Conservation (phyloP, 768 basidiomycete species). For the Tulasnella sp. region DNA sequence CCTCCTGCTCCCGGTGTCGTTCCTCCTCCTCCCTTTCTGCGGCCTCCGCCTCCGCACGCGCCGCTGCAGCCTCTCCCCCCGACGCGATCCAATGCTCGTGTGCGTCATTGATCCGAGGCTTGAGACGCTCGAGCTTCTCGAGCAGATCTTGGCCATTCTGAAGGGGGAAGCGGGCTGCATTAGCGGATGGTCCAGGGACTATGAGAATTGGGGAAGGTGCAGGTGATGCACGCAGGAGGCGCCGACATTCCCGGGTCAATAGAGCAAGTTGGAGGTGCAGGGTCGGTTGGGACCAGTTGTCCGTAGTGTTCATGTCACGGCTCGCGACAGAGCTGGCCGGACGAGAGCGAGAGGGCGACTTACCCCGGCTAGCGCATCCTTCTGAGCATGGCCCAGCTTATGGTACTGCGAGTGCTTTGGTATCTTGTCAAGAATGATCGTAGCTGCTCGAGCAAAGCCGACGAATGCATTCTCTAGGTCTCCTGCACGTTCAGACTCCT, state of each 20-base stretch:
- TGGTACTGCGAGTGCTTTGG: constrained; percentile 67
- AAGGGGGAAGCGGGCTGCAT: constrained; percentile 19
- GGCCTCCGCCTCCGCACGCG: constrained; percentile 44
- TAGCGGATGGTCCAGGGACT: background rate
- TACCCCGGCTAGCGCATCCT: constrained; percentile 67
- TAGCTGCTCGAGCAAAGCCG: constrained; percentile 67
- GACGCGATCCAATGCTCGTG: constrained; percentile 35
- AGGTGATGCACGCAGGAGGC: background rate
- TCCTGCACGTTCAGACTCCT: constrained; percentile 35
- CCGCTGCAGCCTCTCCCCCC: constrained; percentile 36
- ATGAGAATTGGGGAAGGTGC: background rate
- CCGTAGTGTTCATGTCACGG: too few relatives aligned
- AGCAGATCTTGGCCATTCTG: constrained; percentile 77
- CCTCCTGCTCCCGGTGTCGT: constrained; percentile 44
- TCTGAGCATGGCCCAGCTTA: constrained; percentile 55
- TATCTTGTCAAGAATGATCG: constrained; percentile 73
- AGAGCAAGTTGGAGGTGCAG: background rate
- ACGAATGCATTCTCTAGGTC: constrained; percentile 70
- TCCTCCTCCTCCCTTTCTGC: constrained; percentile 42
- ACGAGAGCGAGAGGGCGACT: constrained; percentile 38
- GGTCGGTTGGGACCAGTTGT: background rate
- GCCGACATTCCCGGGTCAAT: background rate
- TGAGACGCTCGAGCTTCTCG: constrained; percentile 60
- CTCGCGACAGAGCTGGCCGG: background rate
- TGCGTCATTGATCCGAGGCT: constrained; percentile 42